Conservation (phyloP, 768 basidiomycete species). For the Leucocoprinus birnbaumii region DNA sequence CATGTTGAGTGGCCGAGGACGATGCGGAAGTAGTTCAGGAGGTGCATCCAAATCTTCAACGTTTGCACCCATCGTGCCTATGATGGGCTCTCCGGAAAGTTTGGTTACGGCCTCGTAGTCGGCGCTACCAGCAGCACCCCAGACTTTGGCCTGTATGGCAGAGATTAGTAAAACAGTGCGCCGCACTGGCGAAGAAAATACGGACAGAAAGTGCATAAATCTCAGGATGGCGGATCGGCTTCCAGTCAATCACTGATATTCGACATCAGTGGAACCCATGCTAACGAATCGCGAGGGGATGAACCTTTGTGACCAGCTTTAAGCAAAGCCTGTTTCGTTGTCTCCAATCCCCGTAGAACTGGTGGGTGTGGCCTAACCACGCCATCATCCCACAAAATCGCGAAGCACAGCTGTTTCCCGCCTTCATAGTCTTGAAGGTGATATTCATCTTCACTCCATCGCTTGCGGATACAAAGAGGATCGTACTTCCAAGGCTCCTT, state of each 20-base stretch:
- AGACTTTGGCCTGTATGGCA: conserved; percentile 35
- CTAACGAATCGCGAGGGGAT: background rate
- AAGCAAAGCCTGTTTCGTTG: conserved; percentile 51
- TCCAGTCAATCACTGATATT: conserved; percentile 66
- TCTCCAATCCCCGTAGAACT: conserved; percentile 54
- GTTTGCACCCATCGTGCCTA: conserved; percentile 45
- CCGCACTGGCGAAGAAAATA: conserved; percentile 13
- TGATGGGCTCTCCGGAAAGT: conserved; percentile 50
- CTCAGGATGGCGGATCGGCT: conserved; percentile 48
- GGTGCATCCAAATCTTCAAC: conserved; percentile 18
- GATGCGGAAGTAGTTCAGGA: conserved; percentile 17
- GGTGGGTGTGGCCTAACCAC: conserved; percentile 63
- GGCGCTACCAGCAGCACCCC: conserved; percentile 41
- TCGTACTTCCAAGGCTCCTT: conserved; percentile 66
- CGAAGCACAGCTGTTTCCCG: conserved; percentile 52
- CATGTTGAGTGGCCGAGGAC: conserved; percentile 23
- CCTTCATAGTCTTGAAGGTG: conserved; percentile 53
- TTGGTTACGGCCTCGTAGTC: conserved; percentile 40
- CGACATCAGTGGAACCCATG: background rate
- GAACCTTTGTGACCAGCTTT: conserved; percentile 65
- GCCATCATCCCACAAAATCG: conserved; percentile 67
- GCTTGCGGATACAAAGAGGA: conserved; percentile 52
- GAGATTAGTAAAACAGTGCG: background rate
- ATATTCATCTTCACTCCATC: conserved; percentile 62
- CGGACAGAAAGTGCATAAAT: conserved; percentile 29